phyloP scores from a whole-genome alignment of 1,139 yeast genomes.

The Geotrichum klebahnii region DNA sequence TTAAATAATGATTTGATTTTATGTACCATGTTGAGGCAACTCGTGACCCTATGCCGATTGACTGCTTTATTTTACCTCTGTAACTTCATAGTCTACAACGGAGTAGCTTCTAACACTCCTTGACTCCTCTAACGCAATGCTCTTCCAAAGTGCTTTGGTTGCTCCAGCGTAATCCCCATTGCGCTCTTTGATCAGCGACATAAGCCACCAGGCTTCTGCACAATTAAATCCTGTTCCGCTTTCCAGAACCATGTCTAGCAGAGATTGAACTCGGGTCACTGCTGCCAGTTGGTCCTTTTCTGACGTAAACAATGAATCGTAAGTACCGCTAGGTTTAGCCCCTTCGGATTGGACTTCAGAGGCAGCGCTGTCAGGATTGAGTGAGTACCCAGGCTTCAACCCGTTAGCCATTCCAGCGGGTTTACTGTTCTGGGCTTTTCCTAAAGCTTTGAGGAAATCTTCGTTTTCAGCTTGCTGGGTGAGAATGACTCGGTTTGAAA shows the following conservation, averaged over 20 bases:
- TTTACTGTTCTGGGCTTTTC: slow-evolving; percentile 7
- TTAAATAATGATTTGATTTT: too few species aligned
- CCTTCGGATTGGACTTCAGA: not conserved
- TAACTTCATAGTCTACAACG: not conserved
- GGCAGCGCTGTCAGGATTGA: not conserved
- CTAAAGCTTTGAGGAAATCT: slow-evolving; percentile 21
- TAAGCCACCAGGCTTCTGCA: slow-evolving; percentile 70
- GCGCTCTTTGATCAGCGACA: slow-evolving; percentile 61
- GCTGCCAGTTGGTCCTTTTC: slow-evolving; percentile 61
- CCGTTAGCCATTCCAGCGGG: not conserved
- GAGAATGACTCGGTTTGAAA: too few species aligned
- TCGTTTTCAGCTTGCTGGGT: slow-evolving; percentile 23
- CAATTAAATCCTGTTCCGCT: slow-evolving; percentile 51
- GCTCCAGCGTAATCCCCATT: slow-evolving; percentile 55
- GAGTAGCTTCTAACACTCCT: slow-evolving; percentile 53
- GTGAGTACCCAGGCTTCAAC: not conserved
- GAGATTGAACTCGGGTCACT: slow-evolving; percentile 56
- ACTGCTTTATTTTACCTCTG: too few species aligned
- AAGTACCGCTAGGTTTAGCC: not conserved
- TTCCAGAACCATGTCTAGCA: slow-evolving; percentile 57
- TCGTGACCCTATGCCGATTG: too few species aligned
- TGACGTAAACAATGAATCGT: slow-evolving; percentile 38
- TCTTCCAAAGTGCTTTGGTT: slow-evolving; percentile 57
- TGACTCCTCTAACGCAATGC: slow-evolving; percentile 62
- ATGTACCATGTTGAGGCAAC: too few species aligned